These are phyloP conservation scores for Erysimum cheiri DNA, from an alignment of 441 rosid genomes.

Conservation along the genomic window DNA sequence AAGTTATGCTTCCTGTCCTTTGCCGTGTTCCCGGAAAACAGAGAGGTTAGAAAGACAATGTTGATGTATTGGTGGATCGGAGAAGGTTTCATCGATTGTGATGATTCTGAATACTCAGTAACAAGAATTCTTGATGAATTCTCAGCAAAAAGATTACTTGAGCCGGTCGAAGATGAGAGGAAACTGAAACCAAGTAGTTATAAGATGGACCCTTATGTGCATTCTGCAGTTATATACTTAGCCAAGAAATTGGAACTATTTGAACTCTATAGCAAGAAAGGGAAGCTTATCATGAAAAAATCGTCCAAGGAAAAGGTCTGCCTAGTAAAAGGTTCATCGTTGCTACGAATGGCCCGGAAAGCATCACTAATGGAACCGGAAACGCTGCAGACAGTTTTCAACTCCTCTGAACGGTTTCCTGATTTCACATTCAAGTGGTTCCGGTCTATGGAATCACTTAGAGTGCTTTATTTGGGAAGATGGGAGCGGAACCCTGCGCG, in stretches of 20 bases:
- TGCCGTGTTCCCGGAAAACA: conserved; percentile 53
- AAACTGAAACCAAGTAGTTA: conserved; percentile 37
- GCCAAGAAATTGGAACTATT: conserved; percentile 26
- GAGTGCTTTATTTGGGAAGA: conserved; percentile 59
- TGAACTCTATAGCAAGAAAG: conserved; percentile 18
- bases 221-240: conserved; percentile 48
- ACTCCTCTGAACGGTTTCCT: conserved; percentile 54
- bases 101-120: conserved; percentile 30
- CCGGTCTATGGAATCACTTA: conserved; percentile 39
- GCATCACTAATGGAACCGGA: conserved; percentile 1
- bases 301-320: conserved; percentile 31
- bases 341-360: not conserved
- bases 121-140: conserved; percentile 36
- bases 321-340: conserved; percentile 41
- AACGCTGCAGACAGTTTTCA: conserved; percentile 46
- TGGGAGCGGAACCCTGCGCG: conserved; percentile 51
- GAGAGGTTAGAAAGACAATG: conserved; percentile 47
- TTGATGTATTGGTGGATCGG: conserved; percentile 63
- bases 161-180: conserved; percentile 41
- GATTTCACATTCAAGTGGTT: conserved; percentile 54
- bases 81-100: conserved; percentile 41
- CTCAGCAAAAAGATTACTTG: conserved; percentile 40
- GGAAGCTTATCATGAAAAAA: conserved; percentile 26
- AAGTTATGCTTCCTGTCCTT: conserved; percentile 49
- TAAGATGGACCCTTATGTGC: conserved; percentile 50